These are phyloP conservation scores for Pichia sp. DNA, from an alignment of 1,139 yeast genomes.

Conservation along the genomic window DNA sequence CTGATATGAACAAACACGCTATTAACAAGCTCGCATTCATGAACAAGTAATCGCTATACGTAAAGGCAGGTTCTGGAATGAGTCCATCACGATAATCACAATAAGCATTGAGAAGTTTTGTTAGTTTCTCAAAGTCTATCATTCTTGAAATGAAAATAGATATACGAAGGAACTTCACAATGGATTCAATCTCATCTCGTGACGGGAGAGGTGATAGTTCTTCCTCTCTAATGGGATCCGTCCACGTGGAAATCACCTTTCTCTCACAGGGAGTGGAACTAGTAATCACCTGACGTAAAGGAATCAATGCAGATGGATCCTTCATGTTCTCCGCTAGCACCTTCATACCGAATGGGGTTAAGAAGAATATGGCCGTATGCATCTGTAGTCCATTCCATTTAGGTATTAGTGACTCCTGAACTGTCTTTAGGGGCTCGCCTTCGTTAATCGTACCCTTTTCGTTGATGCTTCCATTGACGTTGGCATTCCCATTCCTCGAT, in stretches of 20 bases:
- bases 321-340: conserved; percentile 34
- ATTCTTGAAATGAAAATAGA: conserved; percentile 6
- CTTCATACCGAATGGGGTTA: conserved; percentile 33
- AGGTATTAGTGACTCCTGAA: no score
- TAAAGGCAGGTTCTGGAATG: conserved; percentile 17
- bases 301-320: conserved; percentile 19
- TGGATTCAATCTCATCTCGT: conserved; percentile 15
- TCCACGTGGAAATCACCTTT: conserved; percentile 24
- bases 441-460: no score
- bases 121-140: conserved; percentile 8
- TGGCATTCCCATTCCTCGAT: conserved; percentile 15
- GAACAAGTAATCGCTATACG: conserved; percentile 23
- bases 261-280: conserved; percentile 19
- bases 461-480: no score
- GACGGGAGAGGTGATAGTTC: conserved; percentile 27
- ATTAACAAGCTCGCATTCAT: conserved; percentile 22
- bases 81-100: conserved; percentile 22
- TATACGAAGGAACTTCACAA: conserved; percentile 7
- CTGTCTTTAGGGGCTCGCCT: no score
- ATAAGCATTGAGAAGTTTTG: conserved; percentile 13
- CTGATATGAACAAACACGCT: conserved; percentile 8
- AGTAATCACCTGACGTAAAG: conserved; percentile 20
- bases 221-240: conserved; percentile 26
- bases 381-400: conserved; percentile 11
- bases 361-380: conserved; percentile 31